These are phyloP conservation scores for Silene uniflora DNA, from an alignment of 148 eudicot genomes.

Conservation along the genomic window DNA sequence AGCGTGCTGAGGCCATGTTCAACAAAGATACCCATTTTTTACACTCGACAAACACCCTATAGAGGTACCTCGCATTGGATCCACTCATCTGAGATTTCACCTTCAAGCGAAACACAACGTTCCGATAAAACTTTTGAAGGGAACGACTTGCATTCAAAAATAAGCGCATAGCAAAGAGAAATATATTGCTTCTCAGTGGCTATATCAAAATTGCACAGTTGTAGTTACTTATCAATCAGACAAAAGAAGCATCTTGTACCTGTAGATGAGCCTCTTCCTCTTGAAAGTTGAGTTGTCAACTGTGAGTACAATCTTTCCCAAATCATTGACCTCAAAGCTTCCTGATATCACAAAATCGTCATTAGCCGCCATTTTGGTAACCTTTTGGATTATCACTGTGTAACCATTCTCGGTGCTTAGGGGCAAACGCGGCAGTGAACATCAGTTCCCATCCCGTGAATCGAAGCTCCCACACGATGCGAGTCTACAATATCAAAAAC, in stretches of 20 bases:
- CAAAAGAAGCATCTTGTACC: conserved; percentile 70
- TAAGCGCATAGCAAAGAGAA: too few species aligned
- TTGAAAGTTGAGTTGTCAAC: conserved; percentile 72
- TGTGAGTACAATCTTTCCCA: conserved; percentile 76
- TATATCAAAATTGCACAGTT: too few species aligned
- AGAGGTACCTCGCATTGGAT: too few species aligned
- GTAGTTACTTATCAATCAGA: conserved; percentile 29
- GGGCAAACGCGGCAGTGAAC: conserved; percentile 75
- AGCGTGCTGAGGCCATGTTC: too few species aligned
- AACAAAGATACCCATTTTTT: too few species aligned
- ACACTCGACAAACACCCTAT: too few species aligned
- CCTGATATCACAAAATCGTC: conserved; percentile 67
- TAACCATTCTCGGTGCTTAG: conserved; percentile 52
- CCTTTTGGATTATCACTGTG: conserved; percentile 68
- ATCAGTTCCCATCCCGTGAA: conserved; percentile 78
- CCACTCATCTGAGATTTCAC: too few species aligned
- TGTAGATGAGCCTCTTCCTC: conserved; percentile 78
- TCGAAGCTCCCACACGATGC: conserved; percentile 79
- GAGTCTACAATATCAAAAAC: conserved; percentile 39
- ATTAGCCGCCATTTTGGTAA: conserved; percentile 58
- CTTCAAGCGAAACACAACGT: too few species aligned
- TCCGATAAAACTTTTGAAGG: too few species aligned
- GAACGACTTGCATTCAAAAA: too few species aligned
- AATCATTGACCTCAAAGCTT: conserved; percentile 56
- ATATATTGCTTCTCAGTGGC: too few species aligned